These are phyloP conservation scores for Talaromyces funiculosus DNA, from an alignment of 2,329 filamentous ascomycete species.

Conservation along the genomic window DNA sequence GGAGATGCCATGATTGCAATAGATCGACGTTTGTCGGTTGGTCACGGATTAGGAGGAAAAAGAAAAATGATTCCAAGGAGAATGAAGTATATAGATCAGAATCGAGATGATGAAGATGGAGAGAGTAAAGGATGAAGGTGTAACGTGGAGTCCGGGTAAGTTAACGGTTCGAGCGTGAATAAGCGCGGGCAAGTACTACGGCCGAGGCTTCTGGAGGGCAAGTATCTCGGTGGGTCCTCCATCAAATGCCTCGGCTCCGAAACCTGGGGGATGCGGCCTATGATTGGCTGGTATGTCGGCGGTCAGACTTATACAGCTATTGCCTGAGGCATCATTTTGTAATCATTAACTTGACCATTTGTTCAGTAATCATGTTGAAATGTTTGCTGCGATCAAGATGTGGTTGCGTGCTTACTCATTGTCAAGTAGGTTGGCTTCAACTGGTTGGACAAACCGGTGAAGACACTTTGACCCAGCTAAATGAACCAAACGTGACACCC, in stretches of 20 bases:
- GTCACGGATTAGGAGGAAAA: not conserved
- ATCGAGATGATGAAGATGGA: not conserved
- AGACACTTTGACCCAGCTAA: not conserved
- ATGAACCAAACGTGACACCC: not conserved
- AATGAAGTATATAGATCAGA: not conserved
- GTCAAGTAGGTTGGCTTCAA: no score
- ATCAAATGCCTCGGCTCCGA: not conserved
- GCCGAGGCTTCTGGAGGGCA: conserved; percentile 1
- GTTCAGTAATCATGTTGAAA: not conserved
- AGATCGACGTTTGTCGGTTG: not conserved
- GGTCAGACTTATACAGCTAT: not conserved
- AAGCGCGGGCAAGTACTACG: not conserved
- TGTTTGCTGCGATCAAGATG: not conserved
- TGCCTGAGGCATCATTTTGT: not conserved
- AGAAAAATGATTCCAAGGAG: no score
- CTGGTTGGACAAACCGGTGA: no score
- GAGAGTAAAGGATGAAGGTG: not conserved
- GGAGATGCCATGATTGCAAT: conserved; percentile 63
- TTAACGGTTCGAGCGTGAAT: not conserved
- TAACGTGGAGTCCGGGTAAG: conserved; percentile 2
- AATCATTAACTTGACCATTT: no score
- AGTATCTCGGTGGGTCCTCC: not conserved
- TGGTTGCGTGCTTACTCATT: not conserved
- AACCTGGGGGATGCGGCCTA: not conserved
- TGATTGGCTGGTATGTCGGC: not conserved